phyloP scores from a whole-genome alignment of 78 protist species.

The Creolimax fragrantissima region DNA sequence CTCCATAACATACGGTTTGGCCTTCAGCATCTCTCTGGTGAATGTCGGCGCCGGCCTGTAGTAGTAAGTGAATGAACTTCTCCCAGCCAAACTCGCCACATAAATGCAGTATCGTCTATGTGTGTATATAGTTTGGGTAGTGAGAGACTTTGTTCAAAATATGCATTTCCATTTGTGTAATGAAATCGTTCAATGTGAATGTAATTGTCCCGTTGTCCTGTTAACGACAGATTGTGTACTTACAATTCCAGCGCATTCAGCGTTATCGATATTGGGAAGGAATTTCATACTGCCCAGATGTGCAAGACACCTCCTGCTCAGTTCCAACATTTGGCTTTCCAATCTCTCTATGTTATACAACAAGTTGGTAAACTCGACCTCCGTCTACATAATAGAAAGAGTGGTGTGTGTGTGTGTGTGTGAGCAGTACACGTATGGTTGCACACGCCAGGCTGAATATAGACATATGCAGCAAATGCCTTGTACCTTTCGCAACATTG shows the following conservation, averaged over 20 bases:
- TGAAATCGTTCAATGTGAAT: too few relatives aligned
- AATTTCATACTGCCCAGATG: neutral
- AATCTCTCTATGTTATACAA: neutral
- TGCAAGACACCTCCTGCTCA: neutral
- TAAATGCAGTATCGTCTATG: neutral
- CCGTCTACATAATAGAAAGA: neutral
- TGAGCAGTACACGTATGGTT: too few relatives aligned
- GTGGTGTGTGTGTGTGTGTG: too few relatives aligned
- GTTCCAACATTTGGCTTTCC: neutral
- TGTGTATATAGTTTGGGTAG: too few relatives aligned
- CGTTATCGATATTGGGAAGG: neutral
- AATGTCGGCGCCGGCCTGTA: neutral
- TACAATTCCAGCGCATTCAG: neutral
- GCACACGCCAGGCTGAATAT: too few relatives aligned
- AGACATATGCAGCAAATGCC: too few relatives aligned
- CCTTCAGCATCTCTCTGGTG: neutral
- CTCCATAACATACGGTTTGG: neutral
- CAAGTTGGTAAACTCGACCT: neutral
- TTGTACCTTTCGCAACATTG: neutral
- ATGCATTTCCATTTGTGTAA: too few relatives aligned
- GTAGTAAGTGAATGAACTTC: neutral
- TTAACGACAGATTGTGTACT: too few relatives aligned
- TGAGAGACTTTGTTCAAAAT: too few relatives aligned
- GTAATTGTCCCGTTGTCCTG: too few relatives aligned
- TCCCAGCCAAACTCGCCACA: neutral